A percentile compares a stretch with the other conserved stretches of the same genome.
Conservation (phyloP, 345 rosid genomes). For the Acer campestre region DNA sequence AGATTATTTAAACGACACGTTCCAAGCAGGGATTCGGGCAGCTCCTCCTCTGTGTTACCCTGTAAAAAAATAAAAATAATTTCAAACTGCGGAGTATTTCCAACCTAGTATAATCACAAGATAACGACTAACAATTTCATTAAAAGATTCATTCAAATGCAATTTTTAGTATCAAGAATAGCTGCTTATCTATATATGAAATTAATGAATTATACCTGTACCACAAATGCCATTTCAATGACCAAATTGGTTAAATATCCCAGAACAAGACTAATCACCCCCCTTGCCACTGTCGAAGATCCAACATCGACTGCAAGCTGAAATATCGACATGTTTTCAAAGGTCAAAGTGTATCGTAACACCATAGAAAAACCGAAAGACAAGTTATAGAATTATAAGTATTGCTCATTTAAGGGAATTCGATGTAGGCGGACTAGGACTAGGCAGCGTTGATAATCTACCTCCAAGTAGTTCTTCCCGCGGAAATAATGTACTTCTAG, state of each 20-base stretch:
- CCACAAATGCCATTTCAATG: slow-evolving; percentile 88
- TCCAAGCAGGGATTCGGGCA: slow-evolving; percentile 84
- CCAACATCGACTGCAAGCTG: slow-evolving; percentile 86
- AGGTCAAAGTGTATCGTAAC: neutral
- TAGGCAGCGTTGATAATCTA: slow-evolving; percentile 19
- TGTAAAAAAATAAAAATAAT: slow-evolving; percentile 27
- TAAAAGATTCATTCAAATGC: neutral
- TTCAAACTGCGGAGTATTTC: neutral
- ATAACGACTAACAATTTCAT: neutral
- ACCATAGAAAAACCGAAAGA: neutral
- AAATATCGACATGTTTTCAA: slow-evolving; percentile 3
- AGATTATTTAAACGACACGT: slow-evolving; percentile 78
- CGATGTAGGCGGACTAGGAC: neutral
- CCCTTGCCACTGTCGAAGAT: slow-evolving; percentile 90
- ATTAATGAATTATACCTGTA: slow-evolving; percentile 54
- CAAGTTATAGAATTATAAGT: neutral
- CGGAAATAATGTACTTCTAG: slow-evolving; percentile 66
- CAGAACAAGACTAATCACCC: slow-evolving; percentile 75
- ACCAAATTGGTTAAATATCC: slow-evolving; percentile 86
- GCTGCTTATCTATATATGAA: no score
- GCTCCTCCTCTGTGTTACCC: slow-evolving; percentile 87
- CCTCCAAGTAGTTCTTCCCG: slow-evolving; percentile 90
- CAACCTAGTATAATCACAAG: neutral
- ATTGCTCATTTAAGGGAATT: neutral
- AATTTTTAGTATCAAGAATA: neutral